phyloP scores from a whole-genome alignment of 306 rosid genomes.

The Quercus dentata region DNA sequence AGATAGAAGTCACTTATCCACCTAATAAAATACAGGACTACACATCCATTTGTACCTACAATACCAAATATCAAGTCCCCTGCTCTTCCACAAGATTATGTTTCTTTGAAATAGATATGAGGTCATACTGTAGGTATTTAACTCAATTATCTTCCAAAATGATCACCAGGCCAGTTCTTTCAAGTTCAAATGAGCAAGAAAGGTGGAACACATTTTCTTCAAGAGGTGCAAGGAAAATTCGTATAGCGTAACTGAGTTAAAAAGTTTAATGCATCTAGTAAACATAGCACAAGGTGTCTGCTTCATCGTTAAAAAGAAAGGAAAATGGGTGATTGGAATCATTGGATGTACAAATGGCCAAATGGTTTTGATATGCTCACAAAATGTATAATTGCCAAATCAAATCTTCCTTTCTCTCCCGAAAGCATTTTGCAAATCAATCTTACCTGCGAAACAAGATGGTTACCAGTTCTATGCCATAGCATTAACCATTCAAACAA shows the following conservation, averaged over 20 bases:
- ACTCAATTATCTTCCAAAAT: background rate
- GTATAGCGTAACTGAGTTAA: too few relatives aligned
- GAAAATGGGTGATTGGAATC: too few relatives aligned
- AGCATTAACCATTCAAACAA: conserved; percentile 23
- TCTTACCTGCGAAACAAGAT: background rate
- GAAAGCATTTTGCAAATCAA: background rate
- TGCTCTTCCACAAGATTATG: too few relatives aligned
- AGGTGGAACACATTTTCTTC: background rate
- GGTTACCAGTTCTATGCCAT: background rate
- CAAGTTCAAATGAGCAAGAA: background rate
- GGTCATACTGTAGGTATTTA: background rate
- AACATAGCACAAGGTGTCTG: too few relatives aligned
- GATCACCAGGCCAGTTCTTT: background rate
- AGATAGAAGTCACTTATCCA: too few relatives aligned
- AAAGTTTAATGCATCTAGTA: too few relatives aligned
- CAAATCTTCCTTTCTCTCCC: background rate
- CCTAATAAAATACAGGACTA: background rate
- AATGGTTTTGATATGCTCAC: too few relatives aligned
- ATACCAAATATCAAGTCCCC: background rate
- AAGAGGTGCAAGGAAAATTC: background rate
- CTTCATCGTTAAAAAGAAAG: too few relatives aligned
- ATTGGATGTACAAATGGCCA: too few relatives aligned
- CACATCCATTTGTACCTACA: background rate
- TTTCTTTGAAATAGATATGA: background rate
- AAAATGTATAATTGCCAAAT: background rate